Conservation (phyloP, 805 yeast genomes). For the Teunomyces tritomae region DNA sequence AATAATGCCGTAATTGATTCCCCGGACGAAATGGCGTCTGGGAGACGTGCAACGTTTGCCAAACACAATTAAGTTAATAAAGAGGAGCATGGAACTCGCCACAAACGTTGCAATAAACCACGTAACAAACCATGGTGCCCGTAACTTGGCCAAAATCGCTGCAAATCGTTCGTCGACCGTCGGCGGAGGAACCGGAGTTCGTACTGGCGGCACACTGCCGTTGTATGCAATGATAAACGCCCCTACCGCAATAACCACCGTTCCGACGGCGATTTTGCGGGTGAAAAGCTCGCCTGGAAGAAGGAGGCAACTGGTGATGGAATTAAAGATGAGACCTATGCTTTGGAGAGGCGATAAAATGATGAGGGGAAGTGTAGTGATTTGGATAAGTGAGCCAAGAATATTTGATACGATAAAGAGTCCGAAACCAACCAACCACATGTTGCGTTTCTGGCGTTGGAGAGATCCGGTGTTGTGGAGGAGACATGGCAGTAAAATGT, state of each 20-base stretch:
- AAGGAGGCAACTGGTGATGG: constrained; percentile 62
- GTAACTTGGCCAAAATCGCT: constrained; percentile 35
- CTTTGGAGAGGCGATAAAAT: constrained; percentile 82
- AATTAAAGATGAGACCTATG: constrained; percentile 83
- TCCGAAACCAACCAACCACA: constrained; percentile 75
- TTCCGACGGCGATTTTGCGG: constrained; percentile 55
- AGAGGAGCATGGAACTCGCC: constrained; percentile 22
- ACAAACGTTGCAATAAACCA: constrained; percentile 52
- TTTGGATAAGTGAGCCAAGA: constrained; percentile 78
- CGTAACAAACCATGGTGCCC: constrained; percentile 45
- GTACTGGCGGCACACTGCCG: constrained; percentile 52
- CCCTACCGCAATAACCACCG: constrained; percentile 65
- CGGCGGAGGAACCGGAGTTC: constrained; percentile 15
- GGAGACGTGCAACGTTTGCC: neutral
- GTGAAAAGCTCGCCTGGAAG: constrained; percentile 71
- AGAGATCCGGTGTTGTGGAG: constrained; percentile 19
- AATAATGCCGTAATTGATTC: constrained; percentile 61
- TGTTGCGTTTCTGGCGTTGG: constrained; percentile 43
- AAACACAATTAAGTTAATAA: constrained; percentile 17
- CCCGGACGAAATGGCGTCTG: constrained; percentile 42
- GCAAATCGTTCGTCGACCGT: constrained; percentile 32
- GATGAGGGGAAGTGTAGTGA: constrained; percentile 78
- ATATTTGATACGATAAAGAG: constrained; percentile 72
- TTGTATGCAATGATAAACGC: constrained; percentile 75
- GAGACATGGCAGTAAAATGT: constrained; percentile 37